These are phyloP conservation scores for Gigaspora rosea DNA, from an alignment of 192 early-diverging fungal species.

Conservation along the genomic window DNA sequence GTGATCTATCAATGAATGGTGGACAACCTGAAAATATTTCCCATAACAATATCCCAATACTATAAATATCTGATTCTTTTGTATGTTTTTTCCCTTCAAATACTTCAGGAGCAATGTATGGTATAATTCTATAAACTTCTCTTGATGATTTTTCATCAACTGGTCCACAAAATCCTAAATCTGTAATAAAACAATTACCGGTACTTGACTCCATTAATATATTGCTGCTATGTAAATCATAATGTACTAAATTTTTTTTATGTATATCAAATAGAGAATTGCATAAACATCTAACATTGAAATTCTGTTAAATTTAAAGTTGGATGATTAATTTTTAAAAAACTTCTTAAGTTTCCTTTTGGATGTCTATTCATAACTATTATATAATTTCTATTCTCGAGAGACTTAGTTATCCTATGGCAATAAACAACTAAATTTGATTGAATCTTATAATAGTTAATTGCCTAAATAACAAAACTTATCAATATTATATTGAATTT, in stretches of 20 bases:
- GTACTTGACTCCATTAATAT: background rate
- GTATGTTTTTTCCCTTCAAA: conserved; percentile 34
- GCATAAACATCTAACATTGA: background rate
- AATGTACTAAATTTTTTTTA: background rate
- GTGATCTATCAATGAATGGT: conserved; percentile 26
- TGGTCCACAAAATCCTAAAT: conserved; percentile 40
- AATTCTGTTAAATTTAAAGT: conserved; percentile 30
- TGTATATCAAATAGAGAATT: background rate
- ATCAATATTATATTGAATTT: background rate
- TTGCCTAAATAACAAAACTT: background rate
- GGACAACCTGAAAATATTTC: conserved; percentile 43
- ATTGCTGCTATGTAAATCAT: conserved; percentile 9
- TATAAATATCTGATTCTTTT: conserved; percentile 44
- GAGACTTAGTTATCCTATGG: background rate
- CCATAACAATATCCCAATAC: conserved; percentile 48
- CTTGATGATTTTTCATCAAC: conserved; percentile 33
- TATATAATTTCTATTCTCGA: background rate
- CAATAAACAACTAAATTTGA: background rate
- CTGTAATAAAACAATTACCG: conserved; percentile 17
- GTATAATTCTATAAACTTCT: conserved; percentile 38
- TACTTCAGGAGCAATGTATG: conserved; percentile 44
- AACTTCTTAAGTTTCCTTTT: conserved; percentile 41
- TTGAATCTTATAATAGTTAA: background rate
- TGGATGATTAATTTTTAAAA: conserved; percentile 37
- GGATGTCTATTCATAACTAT: conserved; percentile 41